A percentile compares a stretch with the other conserved stretches of the same genome.
phyloP scores from a whole-genome alignment of 768 basidiomycete species.

The Russula emetica region DNA sequence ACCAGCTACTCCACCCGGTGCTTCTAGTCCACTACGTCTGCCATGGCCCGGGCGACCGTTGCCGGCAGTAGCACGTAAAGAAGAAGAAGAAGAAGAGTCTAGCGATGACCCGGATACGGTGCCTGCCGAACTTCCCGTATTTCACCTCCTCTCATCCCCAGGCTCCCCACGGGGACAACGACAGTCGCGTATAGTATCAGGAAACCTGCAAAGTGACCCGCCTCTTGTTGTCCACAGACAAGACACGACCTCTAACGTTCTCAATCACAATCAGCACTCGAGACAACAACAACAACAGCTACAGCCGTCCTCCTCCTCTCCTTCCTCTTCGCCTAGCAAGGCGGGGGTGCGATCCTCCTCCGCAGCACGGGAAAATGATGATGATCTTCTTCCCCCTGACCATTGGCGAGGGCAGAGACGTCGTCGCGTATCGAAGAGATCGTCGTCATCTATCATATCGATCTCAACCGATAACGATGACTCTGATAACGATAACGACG shows the following conservation, averaged over 20 bases:
- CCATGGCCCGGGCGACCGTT: not conserved
- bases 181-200: not conserved
- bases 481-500: conserved; percentile 23
- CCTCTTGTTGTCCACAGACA: not conserved
- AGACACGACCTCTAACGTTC: not conserved
- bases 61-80: not conserved
- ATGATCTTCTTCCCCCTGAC: not conserved
- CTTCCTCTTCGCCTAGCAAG: not conserved
- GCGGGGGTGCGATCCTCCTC: not conserved
- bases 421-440: conserved; percentile 8
- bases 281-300: not conserved
- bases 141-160: not conserved
- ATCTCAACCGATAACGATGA: conserved; percentile 40
- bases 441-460: conserved; percentile 33
- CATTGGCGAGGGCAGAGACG: not conserved
- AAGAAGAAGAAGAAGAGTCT: conserved; percentile 6
- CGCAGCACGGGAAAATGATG: not conserved
- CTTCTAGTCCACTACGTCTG: not conserved
- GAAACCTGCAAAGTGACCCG: not conserved
- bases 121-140: conserved; percentile 14
- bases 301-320: not conserved
- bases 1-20: not conserved
- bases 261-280: not conserved
- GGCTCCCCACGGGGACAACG: not conserved
- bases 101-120: conserved; percentile 14